phyloP scores from a whole-genome alignment of 1,139 yeast genomes.

The Magnusiomyces tetraspermus region DNA sequence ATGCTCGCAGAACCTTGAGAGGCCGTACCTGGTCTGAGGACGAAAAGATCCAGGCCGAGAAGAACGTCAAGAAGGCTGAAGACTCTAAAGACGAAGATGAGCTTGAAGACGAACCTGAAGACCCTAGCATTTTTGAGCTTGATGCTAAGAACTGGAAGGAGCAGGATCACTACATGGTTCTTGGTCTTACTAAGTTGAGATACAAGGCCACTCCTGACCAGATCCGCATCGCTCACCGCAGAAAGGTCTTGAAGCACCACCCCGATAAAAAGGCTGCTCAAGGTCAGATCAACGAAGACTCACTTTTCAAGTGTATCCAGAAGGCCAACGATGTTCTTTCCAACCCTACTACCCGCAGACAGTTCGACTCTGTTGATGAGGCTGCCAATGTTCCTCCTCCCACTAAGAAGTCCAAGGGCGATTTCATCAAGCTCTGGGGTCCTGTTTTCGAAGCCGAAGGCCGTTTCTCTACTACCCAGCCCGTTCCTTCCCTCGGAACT shows the following conservation, averaged over 20 bases:
- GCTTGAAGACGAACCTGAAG: conserved; percentile 65
- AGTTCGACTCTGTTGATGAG: conserved; percentile 91
- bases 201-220: conserved; percentile 88
- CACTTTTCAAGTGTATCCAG: conserved; percentile 96
- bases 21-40: conserved; percentile 99
- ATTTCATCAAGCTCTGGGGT: conserved; percentile 86
- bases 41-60: conserved; percentile 88
- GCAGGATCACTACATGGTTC: conserved; percentile 91
- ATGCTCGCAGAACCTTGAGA: conserved; percentile 90
- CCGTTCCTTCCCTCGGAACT: conserved; percentile 76
- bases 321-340: conserved; percentile 87
- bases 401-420: conserved; percentile 41
- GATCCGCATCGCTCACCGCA: conserved; percentile 93
- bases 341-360: conserved; percentile 79
- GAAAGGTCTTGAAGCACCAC: conserved; percentile 92
- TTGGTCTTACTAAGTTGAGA: conserved; percentile 87
- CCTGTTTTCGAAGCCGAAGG: conserved; percentile 87
- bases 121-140: conserved; percentile 60
- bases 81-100: conserved; percentile 65
- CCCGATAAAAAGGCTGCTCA: conserved; percentile 95
- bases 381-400: conserved; percentile 82
- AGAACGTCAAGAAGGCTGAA: conserved; percentile 68
- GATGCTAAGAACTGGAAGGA: conserved; percentile 98
- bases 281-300: conserved; percentile 86
- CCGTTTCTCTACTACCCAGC: conserved; percentile 83